Conservation (phyloP, 2,329 filamentous ascomycete species). For the Epichloe baconii region DNA sequence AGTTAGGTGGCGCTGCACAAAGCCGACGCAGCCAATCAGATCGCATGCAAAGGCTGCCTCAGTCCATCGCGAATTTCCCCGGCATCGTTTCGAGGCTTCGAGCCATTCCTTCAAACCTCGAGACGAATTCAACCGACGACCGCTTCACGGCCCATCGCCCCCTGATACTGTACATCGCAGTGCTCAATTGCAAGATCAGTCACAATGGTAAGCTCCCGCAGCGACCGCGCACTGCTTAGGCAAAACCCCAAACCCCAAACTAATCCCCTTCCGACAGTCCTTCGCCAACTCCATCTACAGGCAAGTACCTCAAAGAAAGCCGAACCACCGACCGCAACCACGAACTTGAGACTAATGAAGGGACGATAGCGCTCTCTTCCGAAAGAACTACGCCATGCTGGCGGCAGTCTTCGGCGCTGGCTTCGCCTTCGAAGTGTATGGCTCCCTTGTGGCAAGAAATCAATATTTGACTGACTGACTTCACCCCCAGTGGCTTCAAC, state of each 20-base stretch:
- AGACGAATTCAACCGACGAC: conserved; percentile 15
- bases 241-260: conserved; percentile 9
- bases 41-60: conserved; percentile 17
- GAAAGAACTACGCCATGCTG: conserved; percentile 79
- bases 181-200: conserved; percentile 18
- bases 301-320: conserved; percentile 20
- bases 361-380: conserved; percentile 59
- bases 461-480: conserved; percentile 18
- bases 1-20: neutral
- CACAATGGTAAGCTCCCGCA: conserved; percentile 24
- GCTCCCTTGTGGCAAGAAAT: conserved; percentile 12
- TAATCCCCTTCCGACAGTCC: conserved; percentile 26
- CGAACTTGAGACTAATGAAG: conserved; percentile 13
- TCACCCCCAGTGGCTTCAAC: conserved; percentile 60
- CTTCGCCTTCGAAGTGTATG: conserved; percentile 91
- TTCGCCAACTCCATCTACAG: conserved; percentile 23
- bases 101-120: conserved; percentile 12
- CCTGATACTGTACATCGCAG: conserved; percentile 12
- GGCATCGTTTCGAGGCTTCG: conserved; percentile 4
- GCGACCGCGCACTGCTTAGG: neutral
- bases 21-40: conserved; percentile 17
- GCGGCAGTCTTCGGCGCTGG: conserved; percentile 73
- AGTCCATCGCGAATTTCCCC: conserved; percentile 17
- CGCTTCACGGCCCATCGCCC: conserved; percentile 15
- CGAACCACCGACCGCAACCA: conserved; percentile 5